Evolutionary conservation across 2,329 filamentous ascomycete species (phyloP).

Genomic region (Diaporthe citrichinensis): DNA sequence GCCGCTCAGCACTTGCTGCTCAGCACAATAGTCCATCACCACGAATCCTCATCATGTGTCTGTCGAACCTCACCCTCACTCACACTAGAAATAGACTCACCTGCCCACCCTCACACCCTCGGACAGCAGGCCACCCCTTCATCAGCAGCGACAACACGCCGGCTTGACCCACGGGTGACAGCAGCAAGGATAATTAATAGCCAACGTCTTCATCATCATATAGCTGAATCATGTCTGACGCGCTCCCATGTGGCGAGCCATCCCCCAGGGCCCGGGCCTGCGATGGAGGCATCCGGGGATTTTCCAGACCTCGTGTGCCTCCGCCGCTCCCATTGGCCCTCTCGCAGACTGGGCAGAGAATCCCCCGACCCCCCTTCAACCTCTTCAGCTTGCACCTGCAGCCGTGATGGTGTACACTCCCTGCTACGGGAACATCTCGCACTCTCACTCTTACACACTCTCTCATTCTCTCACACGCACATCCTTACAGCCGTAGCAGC

Average conservation of each 20-base stretch:
- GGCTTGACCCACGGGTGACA: background rate
- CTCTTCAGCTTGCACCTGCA: slow-evolving; percentile 31
- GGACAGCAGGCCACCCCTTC: background rate
- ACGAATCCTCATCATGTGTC: slow-evolving; percentile 17
- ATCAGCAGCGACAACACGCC: background rate
- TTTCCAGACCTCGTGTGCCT: background rate
- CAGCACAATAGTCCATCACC: background rate
- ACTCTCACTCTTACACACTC: background rate
- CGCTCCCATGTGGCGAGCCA: slow-evolving; percentile 16
- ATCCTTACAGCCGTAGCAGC: background rate
- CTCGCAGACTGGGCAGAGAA: slow-evolving; percentile 23
- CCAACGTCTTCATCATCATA: background rate
- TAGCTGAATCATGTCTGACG: slow-evolving; percentile 12
- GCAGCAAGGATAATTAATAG: background rate
- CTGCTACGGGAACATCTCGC: background rate
- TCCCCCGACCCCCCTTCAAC: slow-evolving; percentile 8
- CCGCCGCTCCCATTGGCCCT: slow-evolving; percentile 27
- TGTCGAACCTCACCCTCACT: slow-evolving; percentile 15
- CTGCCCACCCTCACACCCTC: background rate
- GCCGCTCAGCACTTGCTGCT: too few species aligned
- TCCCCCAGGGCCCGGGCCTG: background rate
- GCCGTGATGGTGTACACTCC: slow-evolving; percentile 38
- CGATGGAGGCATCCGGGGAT: slow-evolving; percentile 30
- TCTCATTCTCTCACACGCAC: background rate
- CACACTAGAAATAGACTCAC: background rate